A percentile compares a stretch with the other conserved stretches of the same genome.
Evolutionary conservation across 257 asterid species (phyloP).

Genomic region (Fraxinus excelsior): DNA sequence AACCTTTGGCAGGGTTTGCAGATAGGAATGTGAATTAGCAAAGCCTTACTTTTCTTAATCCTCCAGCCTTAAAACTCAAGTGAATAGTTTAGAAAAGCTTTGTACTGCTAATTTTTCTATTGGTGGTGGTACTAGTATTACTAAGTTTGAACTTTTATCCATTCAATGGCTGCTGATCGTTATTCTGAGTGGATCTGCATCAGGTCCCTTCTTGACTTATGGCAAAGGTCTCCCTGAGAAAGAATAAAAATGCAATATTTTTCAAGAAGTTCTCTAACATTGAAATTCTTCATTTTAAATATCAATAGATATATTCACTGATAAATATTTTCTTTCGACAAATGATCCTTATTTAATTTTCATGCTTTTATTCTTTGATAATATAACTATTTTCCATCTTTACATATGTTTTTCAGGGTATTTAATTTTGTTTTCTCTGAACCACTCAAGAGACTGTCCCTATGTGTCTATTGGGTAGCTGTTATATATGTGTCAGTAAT

Average conservation of each 20-base stretch:
- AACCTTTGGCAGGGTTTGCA: neutral
- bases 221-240: neutral
- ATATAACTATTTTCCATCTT: conserved; percentile 18
- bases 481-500: conserved; percentile 70
- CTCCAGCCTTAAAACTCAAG: neutral
- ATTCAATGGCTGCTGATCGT: neutral
- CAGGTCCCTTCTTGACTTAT: neutral
- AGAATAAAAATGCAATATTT: neutral
- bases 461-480: conserved; percentile 81
- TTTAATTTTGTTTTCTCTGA: conserved; percentile 74
- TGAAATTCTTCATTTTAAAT: neutral
- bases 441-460: conserved; percentile 69
- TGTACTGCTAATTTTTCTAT: neutral
- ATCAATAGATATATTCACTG: conserved; percentile 3
- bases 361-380: conserved; percentile 15
- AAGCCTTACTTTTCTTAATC: neutral
- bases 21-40: neutral
- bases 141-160: neutral
- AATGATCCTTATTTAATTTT: conserved; percentile 6
- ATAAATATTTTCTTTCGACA: conserved; percentile 13
- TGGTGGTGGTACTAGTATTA: neutral
- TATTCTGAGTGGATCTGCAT: neutral
- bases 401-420: conserved; percentile 52
- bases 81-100: neutral
- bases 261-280: neutral